These are phyloP conservation scores for Cladophialophora bantiana DNA, from an alignment of 2,329 filamentous ascomycete genomes.

Conservation along the genomic window DNA sequence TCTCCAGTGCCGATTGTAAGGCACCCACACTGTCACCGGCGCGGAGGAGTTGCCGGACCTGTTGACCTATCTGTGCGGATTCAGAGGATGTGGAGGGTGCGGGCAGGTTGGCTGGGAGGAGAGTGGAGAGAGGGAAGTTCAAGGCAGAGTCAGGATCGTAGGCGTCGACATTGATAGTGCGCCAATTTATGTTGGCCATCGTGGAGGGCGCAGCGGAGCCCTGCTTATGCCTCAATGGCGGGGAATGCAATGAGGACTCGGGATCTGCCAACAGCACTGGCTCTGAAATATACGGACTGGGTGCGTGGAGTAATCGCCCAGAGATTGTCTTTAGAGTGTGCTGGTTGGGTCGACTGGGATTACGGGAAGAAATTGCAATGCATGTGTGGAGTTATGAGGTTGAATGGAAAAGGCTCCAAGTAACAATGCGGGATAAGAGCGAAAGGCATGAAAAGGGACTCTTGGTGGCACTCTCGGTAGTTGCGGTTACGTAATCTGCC, in stretches of 20 bases:
- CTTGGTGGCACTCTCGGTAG: neutral
- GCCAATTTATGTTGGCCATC: slow-evolving; percentile 67
- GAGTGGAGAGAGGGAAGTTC: slow-evolving; percentile 89
- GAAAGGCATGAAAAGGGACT: neutral
- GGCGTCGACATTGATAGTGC: slow-evolving; percentile 93
- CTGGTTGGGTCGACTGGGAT: neutral
- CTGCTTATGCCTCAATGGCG: slow-evolving; percentile 16
- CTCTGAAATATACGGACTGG: neutral
- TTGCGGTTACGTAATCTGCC: slow-evolving; percentile 20
- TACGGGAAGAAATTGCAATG: neutral
- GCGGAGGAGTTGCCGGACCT: slow-evolving; percentile 86
- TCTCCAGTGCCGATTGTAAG: slow-evolving; percentile 81
- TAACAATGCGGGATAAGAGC: slow-evolving; percentile 11
- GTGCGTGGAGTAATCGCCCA: too few species aligned
- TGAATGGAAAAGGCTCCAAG: neutral
- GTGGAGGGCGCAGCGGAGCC: slow-evolving; percentile 22
- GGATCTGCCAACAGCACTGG: neutral
- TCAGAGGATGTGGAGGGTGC: slow-evolving; percentile 78
- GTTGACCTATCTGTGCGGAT: slow-evolving; percentile 76
- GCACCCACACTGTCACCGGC: slow-evolving; percentile 89
- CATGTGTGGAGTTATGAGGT: neutral
- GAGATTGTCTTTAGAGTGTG: neutral
- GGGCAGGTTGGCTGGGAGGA: slow-evolving; percentile 73
- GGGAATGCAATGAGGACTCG: neutral
- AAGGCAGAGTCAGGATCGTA: slow-evolving; percentile 86